phyloP scores from a whole-genome alignment of 768 basidiomycete species.

The Mycena rosella region DNA sequence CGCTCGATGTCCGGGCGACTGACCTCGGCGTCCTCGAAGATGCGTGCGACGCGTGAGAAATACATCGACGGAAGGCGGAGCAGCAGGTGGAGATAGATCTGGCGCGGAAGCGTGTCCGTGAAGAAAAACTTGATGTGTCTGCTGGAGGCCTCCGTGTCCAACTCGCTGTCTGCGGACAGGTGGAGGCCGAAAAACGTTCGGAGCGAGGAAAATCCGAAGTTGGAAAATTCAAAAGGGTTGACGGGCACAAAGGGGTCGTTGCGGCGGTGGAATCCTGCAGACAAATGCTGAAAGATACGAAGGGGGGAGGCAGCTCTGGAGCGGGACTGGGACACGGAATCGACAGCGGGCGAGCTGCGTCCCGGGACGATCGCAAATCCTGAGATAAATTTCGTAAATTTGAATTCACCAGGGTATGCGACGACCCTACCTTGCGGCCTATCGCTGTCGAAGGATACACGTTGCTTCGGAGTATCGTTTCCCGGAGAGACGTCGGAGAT shows the following conservation, averaged over 20 bases:
- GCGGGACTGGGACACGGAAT: conserved; percentile 64
- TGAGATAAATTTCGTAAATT: conserved; percentile 32
- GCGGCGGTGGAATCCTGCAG: conserved; percentile 62
- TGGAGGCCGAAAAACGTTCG: conserved; percentile 33
- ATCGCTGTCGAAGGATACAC: conserved; percentile 70
- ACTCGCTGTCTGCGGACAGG: conserved; percentile 49
- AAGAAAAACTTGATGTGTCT: conserved; percentile 45
- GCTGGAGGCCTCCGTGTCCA: conserved; percentile 24
- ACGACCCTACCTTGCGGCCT: conserved; percentile 55
- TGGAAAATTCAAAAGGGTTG: conserved; percentile 61
- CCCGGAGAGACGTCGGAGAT: conserved; percentile 49
- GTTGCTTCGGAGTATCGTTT: conserved; percentile 61
- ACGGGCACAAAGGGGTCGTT: conserved; percentile 68
- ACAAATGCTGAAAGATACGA: conserved; percentile 67
- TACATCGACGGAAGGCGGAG: conserved; percentile 84
- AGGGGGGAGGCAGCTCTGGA: conserved; percentile 71
- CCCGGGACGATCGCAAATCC: conserved; percentile 52
- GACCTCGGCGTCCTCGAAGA: conserved; percentile 84
- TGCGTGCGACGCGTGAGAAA: conserved; percentile 80
- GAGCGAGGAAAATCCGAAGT: conserved; percentile 29
- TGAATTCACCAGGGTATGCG: conserved; percentile 5
- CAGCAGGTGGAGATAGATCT: conserved; percentile 62
- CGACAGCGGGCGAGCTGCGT: conserved; percentile 49
- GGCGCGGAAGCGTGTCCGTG: conserved; percentile 55
- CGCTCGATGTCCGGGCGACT: conserved; percentile 77